Percentiles rank a stretch among this genome's conserved stretches.
Conservation (phyloP, 2,329 filamentous ascomycete genomes). For the Cladophialophora chaetospira region DNA sequence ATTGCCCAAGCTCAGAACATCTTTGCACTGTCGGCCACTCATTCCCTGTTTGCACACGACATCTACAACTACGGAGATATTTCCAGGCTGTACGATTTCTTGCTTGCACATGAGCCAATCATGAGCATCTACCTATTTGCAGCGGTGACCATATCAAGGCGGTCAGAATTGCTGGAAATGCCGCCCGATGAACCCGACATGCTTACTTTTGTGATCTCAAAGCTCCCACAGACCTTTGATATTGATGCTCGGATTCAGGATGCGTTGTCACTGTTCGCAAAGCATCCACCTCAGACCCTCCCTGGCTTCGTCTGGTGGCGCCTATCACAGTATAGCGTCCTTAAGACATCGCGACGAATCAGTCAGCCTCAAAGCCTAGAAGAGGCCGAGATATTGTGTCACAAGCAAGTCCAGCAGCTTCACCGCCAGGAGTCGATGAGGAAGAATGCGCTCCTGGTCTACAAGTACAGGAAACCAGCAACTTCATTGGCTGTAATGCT, state of each 20-base stretch:
- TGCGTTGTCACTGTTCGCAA: slow-evolving; percentile 64
- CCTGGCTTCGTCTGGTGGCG: slow-evolving; percentile 65
- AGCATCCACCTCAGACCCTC: slow-evolving; percentile 72
- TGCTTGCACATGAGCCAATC: slow-evolving; percentile 83
- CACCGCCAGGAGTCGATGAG: slow-evolving; percentile 62
- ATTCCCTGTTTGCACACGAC: slow-evolving; percentile 96
- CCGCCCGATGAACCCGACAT: slow-evolving; percentile 84
- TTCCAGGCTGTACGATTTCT: slow-evolving; percentile 85
- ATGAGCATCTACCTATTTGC: slow-evolving; percentile 91
- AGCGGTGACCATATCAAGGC: slow-evolving; percentile 78
- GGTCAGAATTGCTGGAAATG: slow-evolving; percentile 83
- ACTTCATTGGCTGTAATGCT: slow-evolving; percentile 65
- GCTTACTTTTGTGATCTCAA: slow-evolving; percentile 83
- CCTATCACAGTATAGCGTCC: slow-evolving; percentile 74
- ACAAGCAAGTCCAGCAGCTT: slow-evolving; percentile 72
- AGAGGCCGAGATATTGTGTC: slow-evolving; percentile 69
- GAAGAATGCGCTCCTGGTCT: slow-evolving; percentile 54
- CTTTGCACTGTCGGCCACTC: slow-evolving; percentile 87
- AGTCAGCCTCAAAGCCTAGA: slow-evolving; percentile 60
- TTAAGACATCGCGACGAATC: slow-evolving; percentile 73
- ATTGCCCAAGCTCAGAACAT: slow-evolving; percentile 80
- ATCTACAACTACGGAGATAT: slow-evolving; percentile 89
- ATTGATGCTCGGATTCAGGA: slow-evolving; percentile 73
- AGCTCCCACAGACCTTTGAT: slow-evolving; percentile 78
- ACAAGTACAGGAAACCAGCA: slow-evolving; percentile 67